Conservation (phyloP, 192 early-diverging fungal species). For the Irineochytrium annulatum region DNA sequence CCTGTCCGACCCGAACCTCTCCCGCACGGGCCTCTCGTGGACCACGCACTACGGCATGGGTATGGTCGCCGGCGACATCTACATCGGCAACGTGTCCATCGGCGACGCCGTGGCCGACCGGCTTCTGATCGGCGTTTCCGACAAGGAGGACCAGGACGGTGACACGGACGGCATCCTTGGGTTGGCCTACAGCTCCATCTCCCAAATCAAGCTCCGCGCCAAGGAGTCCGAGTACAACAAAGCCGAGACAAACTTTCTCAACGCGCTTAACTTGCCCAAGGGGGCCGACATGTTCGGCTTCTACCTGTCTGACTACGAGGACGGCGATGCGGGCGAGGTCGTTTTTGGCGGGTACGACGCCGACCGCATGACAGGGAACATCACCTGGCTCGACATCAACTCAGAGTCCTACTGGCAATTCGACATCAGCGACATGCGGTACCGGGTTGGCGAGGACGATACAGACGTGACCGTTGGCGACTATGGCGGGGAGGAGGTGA, state of each 20-base stretch:
- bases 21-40: neutral
- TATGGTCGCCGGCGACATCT: constrained; percentile 17
- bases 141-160: constrained; percentile 6
- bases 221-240: neutral
- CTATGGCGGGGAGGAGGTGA: neutral
- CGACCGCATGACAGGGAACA: constrained; percentile 37
- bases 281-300: constrained; percentile 37
- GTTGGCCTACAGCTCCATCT: constrained; percentile 7
- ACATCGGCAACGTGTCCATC: constrained; percentile 21
- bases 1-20: neutral
- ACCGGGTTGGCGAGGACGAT: neutral
- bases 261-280: constrained; percentile 18
- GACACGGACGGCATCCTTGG: constrained; percentile 11
- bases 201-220: constrained; percentile 3
- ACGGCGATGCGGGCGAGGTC: constrained; percentile 43
- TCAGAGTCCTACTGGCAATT: neutral
- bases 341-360: constrained; percentile 50
- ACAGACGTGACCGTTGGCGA: neutral
- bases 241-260: constrained; percentile 23
- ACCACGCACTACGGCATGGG: constrained; percentile 26
- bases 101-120: constrained; percentile 12
- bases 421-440: neutral
- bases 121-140: constrained; percentile 10
- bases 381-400: constrained; percentile 31
- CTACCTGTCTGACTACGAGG: constrained; percentile 37